Base-by-base conservation (phyloP, 2,329 filamentous ascomycete species). In the Pseudocercospora crystallina region DNA sequence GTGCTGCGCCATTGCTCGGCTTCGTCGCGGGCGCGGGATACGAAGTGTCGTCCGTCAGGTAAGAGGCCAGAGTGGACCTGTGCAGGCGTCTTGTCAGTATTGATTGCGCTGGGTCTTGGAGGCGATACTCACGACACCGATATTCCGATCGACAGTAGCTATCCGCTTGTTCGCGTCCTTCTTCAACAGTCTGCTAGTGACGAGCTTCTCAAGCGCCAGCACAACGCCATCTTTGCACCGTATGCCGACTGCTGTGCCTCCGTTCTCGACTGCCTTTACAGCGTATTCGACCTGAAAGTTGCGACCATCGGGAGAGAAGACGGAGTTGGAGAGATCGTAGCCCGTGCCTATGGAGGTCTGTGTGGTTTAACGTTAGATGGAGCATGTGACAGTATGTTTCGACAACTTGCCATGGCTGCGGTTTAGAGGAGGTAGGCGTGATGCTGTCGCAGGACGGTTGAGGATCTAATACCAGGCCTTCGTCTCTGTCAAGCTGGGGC, bases 271-370 rank as follows among this genome's bases (percentile, higher is more conserved):
- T 49, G 94, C 94, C 80, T 99, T 99, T 65, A 95, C 87, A 62
- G 94, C 94, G 73, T 99, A 99, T 81, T 99, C 94, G 73, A 86
- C 84, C 76, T 99, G 94, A 75, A 99, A 99, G 75, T 99, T 99
- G 65, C 94, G 89, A 70, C 94, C 94, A 77, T 99, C 94, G 61
- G 94, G 94, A 42, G 94, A 97, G 81, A 97, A 99, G 79, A 97
- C 95, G 69, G 94, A 97, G 83, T 99, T 99, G 72, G 90, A 90
- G 67, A 99, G 87, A 84, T 99, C 94, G 79, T 99, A 99, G 70
- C 94, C 94, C 68, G 94, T 99, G 71, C 94, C 94, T 87, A 99
- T 99, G 70, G 94, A 99, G 69, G 94, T 99, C 94, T 99, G 17
- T 12, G 13, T 5, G 12, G 31, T 17, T 35, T n/a, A 48, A 50